Percentiles rank a stretch among this genome's conserved stretches.
phyloP scores from a whole-genome alignment of 768 basidiomycete genomes.

The Rhizopogon vesiculosus region DNA sequence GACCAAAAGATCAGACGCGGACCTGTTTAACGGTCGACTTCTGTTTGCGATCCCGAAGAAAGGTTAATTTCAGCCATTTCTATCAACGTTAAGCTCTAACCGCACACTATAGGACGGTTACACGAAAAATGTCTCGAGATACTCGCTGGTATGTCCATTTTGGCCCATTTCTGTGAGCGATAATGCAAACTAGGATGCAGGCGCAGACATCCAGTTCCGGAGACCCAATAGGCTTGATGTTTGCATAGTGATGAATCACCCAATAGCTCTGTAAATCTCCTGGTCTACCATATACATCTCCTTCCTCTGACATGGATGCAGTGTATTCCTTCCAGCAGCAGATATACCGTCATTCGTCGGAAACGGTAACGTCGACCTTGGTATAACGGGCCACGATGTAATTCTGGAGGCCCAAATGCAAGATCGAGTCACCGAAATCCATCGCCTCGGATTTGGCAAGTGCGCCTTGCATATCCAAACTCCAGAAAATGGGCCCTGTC shows the following conservation, averaged over 20 bases:
- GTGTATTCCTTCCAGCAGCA: conserved; percentile 93
- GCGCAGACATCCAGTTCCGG: conserved; percentile 94
- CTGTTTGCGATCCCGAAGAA: conserved; percentile 98
- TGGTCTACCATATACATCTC: neutral
- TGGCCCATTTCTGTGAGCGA: neutral
- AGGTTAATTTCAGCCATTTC: conserved; percentile 44
- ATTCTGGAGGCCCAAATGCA: conserved; percentile 89
- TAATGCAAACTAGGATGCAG: conserved; percentile 30
- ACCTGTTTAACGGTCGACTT: conserved; percentile 77
- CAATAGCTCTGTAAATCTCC: conserved; percentile 80
- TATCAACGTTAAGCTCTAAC: conserved; percentile 1
- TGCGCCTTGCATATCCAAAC: conserved; percentile 89
- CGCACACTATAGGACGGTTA: conserved; percentile 57
- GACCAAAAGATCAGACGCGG: conserved; percentile 44
- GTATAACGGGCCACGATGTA: conserved; percentile 98
- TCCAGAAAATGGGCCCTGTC: conserved; percentile 67
- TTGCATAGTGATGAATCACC: conserved; percentile 89
- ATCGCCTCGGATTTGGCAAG: conserved; percentile 89
- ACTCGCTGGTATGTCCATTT: conserved; percentile 58
- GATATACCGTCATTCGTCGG: conserved; percentile 99
- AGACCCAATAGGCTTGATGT: conserved; percentile 87
- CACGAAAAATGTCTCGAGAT: conserved; percentile 88
- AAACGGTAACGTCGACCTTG: conserved; percentile 93
- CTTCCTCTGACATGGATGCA: conserved; percentile 24
- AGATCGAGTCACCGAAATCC: conserved; percentile 66